Evolutionary conservation across 1,284 basidiomycete genomes (phyloP).

Genomic region (Mycosarcoma mackinlayi): DNA sequence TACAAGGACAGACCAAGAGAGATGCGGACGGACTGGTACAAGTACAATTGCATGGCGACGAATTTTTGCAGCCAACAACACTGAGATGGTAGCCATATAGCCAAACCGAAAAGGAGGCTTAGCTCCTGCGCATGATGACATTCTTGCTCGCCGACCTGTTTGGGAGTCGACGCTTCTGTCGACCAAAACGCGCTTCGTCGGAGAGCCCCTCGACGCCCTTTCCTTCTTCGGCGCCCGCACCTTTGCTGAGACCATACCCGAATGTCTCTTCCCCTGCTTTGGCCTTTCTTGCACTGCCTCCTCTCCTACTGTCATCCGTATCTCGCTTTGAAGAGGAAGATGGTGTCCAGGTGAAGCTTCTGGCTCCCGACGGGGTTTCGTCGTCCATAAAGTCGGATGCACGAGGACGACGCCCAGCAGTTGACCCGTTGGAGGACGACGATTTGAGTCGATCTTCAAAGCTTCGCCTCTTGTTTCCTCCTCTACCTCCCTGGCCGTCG

Average conservation of each 20-base stretch:
- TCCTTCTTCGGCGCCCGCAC: conserved; percentile 62
- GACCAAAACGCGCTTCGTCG: conserved; percentile 76
- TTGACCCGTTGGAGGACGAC: not conserved
- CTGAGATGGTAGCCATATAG: too few relatives aligned
- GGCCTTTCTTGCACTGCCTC: conserved; percentile 7
- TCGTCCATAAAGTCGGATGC: conserved; percentile 42
- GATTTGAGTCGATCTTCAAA: conserved; percentile 51
- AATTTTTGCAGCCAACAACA: too few relatives aligned
- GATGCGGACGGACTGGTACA: not conserved
- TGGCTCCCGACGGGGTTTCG: conserved; percentile 22
- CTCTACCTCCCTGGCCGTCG: conserved; percentile 11
- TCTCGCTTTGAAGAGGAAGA: conserved; percentile 16
- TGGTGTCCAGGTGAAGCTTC: conserved; percentile 57
- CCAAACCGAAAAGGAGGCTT: too few relatives aligned
- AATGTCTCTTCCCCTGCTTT: conserved; percentile 72
- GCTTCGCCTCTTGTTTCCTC: conserved; percentile 45
- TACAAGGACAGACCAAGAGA: too few relatives aligned
- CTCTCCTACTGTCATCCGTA: conserved; percentile 12
- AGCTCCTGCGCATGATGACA: conserved; percentile 51
- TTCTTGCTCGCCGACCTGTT: conserved; percentile 65
- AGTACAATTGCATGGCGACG: conserved; percentile 23
- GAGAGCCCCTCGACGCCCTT: conserved; percentile 79
- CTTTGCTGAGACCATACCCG: conserved; percentile 63
- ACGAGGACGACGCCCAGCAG: conserved; percentile 15
- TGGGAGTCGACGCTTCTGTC: conserved; percentile 56